phyloP scores from a whole-genome alignment of 345 rosid genomes.

The Pistacia vera region DNA sequence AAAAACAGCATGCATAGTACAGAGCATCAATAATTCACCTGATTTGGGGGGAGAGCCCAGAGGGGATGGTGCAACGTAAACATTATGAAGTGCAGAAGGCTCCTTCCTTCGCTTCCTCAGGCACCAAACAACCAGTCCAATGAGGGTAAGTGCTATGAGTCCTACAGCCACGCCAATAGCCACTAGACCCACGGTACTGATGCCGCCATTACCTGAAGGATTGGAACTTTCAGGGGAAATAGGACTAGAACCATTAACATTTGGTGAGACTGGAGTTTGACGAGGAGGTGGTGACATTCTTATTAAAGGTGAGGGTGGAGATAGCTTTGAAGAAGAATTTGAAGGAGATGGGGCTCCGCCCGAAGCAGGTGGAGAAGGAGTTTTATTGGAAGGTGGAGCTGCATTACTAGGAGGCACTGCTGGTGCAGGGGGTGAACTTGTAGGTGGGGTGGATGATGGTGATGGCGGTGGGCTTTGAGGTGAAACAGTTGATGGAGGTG shows the following conservation, averaged over 20 bases:
- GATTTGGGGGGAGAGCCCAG: slow-evolving; percentile 57
- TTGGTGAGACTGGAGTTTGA: slow-evolving; percentile 25
- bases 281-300: slow-evolving; percentile 45
- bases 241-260: slow-evolving; percentile 30
- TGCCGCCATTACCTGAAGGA: slow-evolving; percentile 30
- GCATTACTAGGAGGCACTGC: slow-evolving; percentile 25
- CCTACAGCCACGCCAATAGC: slow-evolving; percentile 58
- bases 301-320: slow-evolving; percentile 39
- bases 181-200: slow-evolving; percentile 44
- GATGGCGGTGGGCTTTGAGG: slow-evolving; percentile 44
- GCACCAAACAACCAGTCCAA: slow-evolving; percentile 63
- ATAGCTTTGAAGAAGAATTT: slow-evolving; percentile 35
- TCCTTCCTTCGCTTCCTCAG: slow-evolving; percentile 57
- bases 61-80: slow-evolving; percentile 67
- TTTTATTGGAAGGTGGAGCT: slow-evolving; percentile 36
- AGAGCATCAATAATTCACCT: slow-evolving; percentile 44
- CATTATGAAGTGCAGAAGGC: slow-evolving; percentile 49
- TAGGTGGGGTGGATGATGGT: slow-evolving; percentile 28
- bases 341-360: slow-evolving; percentile 42
- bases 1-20: background rate
- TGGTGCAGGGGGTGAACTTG: slow-evolving; percentile 31
- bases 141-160: slow-evolving; percentile 55
- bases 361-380: slow-evolving; percentile 31
- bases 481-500: slow-evolving; percentile 25
- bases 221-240: slow-evolving; percentile 37